Base-by-base conservation (phyloP, 495 filamentous ascomycete genomes). In the Penicillium ochrochloron region DNA sequence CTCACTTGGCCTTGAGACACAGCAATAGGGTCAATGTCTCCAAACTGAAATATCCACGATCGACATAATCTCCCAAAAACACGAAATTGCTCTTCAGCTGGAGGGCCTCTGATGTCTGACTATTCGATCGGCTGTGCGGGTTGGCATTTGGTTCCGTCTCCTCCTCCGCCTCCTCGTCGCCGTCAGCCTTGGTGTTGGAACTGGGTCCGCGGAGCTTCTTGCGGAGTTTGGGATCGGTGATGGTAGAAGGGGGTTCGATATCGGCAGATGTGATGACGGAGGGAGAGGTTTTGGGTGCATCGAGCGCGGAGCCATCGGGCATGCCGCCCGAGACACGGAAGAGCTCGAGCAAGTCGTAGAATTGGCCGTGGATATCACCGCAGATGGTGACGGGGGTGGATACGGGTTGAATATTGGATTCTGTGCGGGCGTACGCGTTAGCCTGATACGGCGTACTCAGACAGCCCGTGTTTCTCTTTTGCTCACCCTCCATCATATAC, bases 361-460 rank as follows among this genome's bases (percentile, higher is more conserved):
- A 99, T 80, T 99, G 95, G 70, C 95, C 95, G 78, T 99, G 95
- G 69, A 99, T 97, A 74, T 99, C 95, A 71, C 95, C 95, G 72
- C 95, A 99, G 67, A 99, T 89, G 33, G 95, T 99, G 59, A 99
- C 95, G n/a, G 95, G 95, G 0, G 96, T 96, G 17, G 88, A 86
- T 33, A 99, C 95, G 23, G 96, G 95, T 73, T 97, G 94, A 35
- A 99, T 97, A 76, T 99, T 99, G 57, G 93, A 97, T 83, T 99
- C 95, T 96, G 14, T 19, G 34, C n/a, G 23, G 11, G 19, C 51
- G 11, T 33, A 17, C 57, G 37, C 17, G 48, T 52, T 12, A 52
- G 48, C 12, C 2, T 29, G 14, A 12, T n/a, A 27, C 4, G 25
- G 25, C 4, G 2, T 27, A 27, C 25, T 27, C 4, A 4, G 25